Evolutionary conservation across 352 stramenopile species (phyloP), one percentile per base, ranked within the genome.

Genomic region (Nothophytophthora sp.): DNA sequence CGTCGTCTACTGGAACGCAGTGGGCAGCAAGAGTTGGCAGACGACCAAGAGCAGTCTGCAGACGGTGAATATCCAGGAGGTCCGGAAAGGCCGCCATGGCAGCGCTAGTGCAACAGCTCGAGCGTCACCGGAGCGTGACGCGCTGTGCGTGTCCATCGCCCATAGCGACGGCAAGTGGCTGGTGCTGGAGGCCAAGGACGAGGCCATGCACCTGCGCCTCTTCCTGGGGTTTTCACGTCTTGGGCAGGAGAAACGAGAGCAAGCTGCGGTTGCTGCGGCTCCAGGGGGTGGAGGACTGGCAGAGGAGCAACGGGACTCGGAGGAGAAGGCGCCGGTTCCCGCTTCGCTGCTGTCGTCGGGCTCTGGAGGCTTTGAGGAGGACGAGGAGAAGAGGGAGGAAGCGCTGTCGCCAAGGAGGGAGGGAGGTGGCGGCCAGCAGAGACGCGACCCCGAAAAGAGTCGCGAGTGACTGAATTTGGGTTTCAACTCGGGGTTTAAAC

Each of bases 1-100:
- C 22, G 54, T 50, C 0, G 55, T 88, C 19, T 81, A 80, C 51
- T 88, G 77, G 80, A 83, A 81, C 55, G 66, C 73, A 18, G 43
- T 70, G 11, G 74, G 65, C 11, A 70, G 54, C 20, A 73, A 81
- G 34, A 69, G 58, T 19, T 73, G 72, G 56, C 46, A 68, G 51
- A 66, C 37, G 18, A 70, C 66, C 29, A 88, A 84, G 47, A 86
- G 72, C 40, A 83, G 64, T 16, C 34, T 90, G 8, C 63, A 68
- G 8, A 61, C 64, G 13, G 46, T 48, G 2, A 41, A 50, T 15
- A 86, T 90, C 19, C 52, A 73, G 35, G 60, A 66, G 34, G 78
- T 90, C 20, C 50, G 78, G 6, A 81, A 67, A 18, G 80, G 80
- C 0, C 47, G 74, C 13, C 61, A 78, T 5, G 74, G 65, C 0